Conservation (phyloP, 192 early-diverging fungal genomes). For the Allomyces macrogynus region DNA sequence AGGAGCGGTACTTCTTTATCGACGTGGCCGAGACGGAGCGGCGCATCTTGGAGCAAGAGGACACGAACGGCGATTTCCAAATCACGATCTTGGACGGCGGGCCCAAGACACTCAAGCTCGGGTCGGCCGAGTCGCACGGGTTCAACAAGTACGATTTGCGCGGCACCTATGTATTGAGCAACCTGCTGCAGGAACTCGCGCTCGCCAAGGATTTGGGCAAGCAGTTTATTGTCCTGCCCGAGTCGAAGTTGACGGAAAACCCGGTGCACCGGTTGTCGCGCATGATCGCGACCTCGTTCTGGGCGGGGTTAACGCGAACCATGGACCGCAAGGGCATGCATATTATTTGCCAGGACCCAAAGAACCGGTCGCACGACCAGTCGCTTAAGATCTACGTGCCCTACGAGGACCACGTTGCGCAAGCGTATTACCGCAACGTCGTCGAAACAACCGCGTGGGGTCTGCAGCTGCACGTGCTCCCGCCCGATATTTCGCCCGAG, state of each 20-base stretch:
- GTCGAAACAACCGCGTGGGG: slow-evolving; percentile 37
- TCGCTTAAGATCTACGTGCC: slow-evolving; percentile 86
- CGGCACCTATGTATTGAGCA: slow-evolving; percentile 87
- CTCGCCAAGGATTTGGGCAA: slow-evolving; percentile 72
- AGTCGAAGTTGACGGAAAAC: slow-evolving; percentile 79
- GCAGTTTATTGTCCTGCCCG: slow-evolving; percentile 70
- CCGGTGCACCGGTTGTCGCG: slow-evolving; percentile 74
- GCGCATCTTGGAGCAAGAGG: slow-evolving; percentile 70
- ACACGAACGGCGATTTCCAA: slow-evolving; percentile 84
- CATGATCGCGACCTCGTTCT: slow-evolving; percentile 81
- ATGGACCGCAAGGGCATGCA: slow-evolving; percentile 72
- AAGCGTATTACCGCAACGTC: slow-evolving; percentile 60
- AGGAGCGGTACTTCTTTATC: slow-evolving; percentile 57
- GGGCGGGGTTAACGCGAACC: slow-evolving; percentile 84
- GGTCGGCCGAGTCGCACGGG: slow-evolving; percentile 67
- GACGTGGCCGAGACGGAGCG: slow-evolving; percentile 67
- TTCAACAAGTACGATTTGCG: slow-evolving; percentile 74
- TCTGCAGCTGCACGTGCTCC: slow-evolving; percentile 61
- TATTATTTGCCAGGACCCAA: slow-evolving; percentile 76
- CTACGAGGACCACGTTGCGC: slow-evolving; percentile 47
- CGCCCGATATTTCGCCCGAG: slow-evolving; percentile 61
- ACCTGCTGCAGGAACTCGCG: slow-evolving; percentile 85
- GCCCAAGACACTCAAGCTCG: slow-evolving; percentile 69
- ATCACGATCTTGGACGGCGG: slow-evolving; percentile 84
- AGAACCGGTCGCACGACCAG: slow-evolving; percentile 57